Evolutionary conservation across 208 protist genomes (phyloP).

Genomic region (Trypanosoma mega): DNA sequence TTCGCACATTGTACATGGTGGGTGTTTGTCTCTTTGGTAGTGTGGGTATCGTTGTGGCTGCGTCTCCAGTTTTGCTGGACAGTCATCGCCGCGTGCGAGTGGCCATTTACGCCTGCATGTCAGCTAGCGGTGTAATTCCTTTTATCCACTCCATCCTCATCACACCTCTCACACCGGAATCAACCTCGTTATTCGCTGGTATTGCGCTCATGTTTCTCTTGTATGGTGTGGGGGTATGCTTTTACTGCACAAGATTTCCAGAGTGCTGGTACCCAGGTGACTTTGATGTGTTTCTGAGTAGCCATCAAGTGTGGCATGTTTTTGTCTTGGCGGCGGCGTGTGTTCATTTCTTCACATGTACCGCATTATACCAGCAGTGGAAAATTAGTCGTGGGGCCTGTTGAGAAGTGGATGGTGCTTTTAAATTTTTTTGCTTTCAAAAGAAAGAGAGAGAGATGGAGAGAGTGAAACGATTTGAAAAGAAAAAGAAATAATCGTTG

Average conservation of each 20-base stretch:
- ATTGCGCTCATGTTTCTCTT: conserved; percentile 40
- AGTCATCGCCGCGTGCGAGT: conserved; percentile 25
- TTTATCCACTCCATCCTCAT: conserved; percentile 29
- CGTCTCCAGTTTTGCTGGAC: conserved; percentile 23
- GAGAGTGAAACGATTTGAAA: too few relatives aligned
- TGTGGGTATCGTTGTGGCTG: conserved; percentile 24
- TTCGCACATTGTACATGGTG: conserved; percentile 38
- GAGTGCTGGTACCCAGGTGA: conserved; percentile 42
- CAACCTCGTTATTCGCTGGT: conserved; percentile 13
- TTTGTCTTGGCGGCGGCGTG: conserved; percentile 50
- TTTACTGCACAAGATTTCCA: conserved; percentile 52
- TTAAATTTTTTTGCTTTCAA: too few relatives aligned
- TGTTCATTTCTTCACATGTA: conserved; percentile 52
- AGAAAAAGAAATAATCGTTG: too few relatives aligned
- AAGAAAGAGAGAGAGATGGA: too few relatives aligned
- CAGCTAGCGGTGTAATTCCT: conserved; percentile 32
- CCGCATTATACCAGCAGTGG: conserved; percentile 41
- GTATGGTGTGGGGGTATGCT: conserved; percentile 46
- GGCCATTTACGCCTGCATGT: conserved; percentile 35
- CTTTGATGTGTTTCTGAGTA: conserved; percentile 50
- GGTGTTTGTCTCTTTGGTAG: conserved; percentile 31
- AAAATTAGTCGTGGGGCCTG: conserved; percentile 29
- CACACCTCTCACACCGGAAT: conserved; percentile 11
- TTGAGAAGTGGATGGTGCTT: too few relatives aligned
- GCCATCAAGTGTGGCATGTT: conserved; percentile 64